A percentile compares a stretch with the other conserved stretches of the same genome.
Evolutionary conservation across 768 basidiomycete genomes (phyloP).

Genomic region (Ramaria sp.): DNA sequence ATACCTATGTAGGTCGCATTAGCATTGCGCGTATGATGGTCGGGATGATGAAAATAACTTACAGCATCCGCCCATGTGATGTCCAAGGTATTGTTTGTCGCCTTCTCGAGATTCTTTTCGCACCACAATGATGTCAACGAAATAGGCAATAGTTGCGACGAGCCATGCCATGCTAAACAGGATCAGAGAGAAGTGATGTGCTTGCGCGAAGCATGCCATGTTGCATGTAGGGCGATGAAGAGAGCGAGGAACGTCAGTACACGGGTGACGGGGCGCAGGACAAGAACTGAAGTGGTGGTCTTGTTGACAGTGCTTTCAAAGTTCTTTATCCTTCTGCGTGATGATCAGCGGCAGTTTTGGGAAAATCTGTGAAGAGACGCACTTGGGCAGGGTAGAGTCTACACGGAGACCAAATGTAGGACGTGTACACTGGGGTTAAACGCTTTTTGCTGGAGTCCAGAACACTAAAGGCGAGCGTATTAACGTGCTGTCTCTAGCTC

Average conservation of each 20-base stretch:
- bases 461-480: constrained; percentile 22
- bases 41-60: constrained; percentile 13
- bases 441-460: constrained; percentile 29
- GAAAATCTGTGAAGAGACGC: constrained; percentile 18
- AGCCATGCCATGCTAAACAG: constrained; percentile 30
- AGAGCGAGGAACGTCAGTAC: constrained; percentile 41
- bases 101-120: constrained; percentile 29
- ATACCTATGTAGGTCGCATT: constrained; percentile 26
- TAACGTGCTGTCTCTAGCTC: constrained; percentile 32
- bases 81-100: constrained; percentile 28
- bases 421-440: constrained; percentile 33
- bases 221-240: constrained; percentile 32
- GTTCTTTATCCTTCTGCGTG: constrained; percentile 23
- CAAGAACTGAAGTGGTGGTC: constrained; percentile 36
- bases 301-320: constrained; percentile 32
- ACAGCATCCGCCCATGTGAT: constrained; percentile 43
- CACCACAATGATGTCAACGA: constrained; percentile 43
- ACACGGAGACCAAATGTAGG: constrained; percentile 40
- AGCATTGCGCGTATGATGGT: background rate
- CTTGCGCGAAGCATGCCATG: constrained; percentile 25
- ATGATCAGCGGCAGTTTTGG: constrained; percentile 10
- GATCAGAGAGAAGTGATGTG: constrained; percentile 28
- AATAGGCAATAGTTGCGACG: constrained; percentile 38
- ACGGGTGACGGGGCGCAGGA: constrained; percentile 44
- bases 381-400: constrained; percentile 37